phyloP scores from a whole-genome alignment of 2,329 filamentous ascomycete species.

The Fusarium anthophilum region DNA sequence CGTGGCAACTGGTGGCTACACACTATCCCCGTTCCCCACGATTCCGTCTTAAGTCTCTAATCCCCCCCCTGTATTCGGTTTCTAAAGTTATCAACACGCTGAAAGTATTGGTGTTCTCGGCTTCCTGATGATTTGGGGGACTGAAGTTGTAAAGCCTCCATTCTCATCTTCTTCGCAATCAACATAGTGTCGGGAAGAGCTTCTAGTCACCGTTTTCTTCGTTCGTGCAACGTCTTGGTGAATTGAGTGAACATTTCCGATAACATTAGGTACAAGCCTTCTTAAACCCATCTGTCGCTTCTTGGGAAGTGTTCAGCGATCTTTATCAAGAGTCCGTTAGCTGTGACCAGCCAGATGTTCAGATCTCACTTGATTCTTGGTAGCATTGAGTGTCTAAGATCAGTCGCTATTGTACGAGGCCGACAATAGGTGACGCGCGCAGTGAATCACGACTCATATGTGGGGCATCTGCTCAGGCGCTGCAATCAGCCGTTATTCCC shows the following conservation, averaged over 20 bases:
- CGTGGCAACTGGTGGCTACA: accelerated
- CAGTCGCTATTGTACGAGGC: not conserved
- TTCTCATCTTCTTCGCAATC: too few relatives aligned
- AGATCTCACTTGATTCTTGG: not conserved
- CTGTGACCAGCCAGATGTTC: not conserved
- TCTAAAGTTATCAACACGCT: too few relatives aligned
- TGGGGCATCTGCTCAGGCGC: not conserved
- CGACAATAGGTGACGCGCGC: not conserved
- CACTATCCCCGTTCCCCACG: too few relatives aligned
- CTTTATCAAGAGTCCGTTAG: accelerated
- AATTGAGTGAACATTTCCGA: not conserved
- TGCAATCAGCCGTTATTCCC: not conserved
- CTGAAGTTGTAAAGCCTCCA: too few relatives aligned
- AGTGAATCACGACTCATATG: not conserved
- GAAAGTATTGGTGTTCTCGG: not conserved
- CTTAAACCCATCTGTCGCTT: not conserved
- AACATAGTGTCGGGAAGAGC: too few relatives aligned
- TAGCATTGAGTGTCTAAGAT: accelerated
- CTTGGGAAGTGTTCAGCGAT: not conserved
- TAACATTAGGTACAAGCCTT: not conserved
- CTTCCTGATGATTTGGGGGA: not conserved
- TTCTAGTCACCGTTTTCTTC: not conserved
- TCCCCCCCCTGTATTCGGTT: accelerated
- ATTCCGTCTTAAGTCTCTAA: too few relatives aligned
- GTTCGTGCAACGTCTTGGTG: not conserved